Evolutionary conservation across 495 filamentous ascomycete genomes (phyloP), one percentile per base, ranked within the genome.

Genomic region (Letharia lupina): DNA sequence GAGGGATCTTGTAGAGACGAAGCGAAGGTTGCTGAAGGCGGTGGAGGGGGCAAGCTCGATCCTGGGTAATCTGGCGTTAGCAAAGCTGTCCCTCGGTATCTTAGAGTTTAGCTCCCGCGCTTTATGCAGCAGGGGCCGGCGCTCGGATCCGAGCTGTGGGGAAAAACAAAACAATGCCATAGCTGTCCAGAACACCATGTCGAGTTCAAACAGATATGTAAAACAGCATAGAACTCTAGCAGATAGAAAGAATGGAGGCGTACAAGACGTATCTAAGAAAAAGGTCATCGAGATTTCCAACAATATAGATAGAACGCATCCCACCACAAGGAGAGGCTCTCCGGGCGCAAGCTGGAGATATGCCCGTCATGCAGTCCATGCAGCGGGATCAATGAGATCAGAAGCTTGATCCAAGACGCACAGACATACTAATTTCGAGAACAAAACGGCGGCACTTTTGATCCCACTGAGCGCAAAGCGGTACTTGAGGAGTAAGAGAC

Each of bases 21-120:
- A 3, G 63, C 39, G 48, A 65, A 70, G 60, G 60, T 13, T 23
- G 67, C 40, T 12, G 68, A 48, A 7, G 66, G n/a, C 0, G 63
- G 40, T 7, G 67, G 68, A 16, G 65, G 69, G 23, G 63, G 65
- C 37, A 67, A 50, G 62, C 63, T 67, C 63, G 69, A 52, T 57
- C 63, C 63, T 65, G 54, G n/a, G 31, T 8, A 59, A 65, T 58
- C 18, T 62, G 65, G 65, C 65, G 18, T 60, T 50, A 67, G 48
- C 39, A 62, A 58, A 41, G 12, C 8, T 61, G 41, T 33, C 54
- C 35, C 37, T 47, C 63, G 63, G 63, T 39, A 65, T 16, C 0
- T 47, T 37, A 56, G 15, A 15, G 33, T 23, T 61, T 57, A 65
- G 57, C 56, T 57, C 50, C 56, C 50, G 56, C 44, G 45, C 23